Evolutionary conservation across 139 green algal genomes (phyloP).

Genomic region (Picochlorum sp.): DNA sequence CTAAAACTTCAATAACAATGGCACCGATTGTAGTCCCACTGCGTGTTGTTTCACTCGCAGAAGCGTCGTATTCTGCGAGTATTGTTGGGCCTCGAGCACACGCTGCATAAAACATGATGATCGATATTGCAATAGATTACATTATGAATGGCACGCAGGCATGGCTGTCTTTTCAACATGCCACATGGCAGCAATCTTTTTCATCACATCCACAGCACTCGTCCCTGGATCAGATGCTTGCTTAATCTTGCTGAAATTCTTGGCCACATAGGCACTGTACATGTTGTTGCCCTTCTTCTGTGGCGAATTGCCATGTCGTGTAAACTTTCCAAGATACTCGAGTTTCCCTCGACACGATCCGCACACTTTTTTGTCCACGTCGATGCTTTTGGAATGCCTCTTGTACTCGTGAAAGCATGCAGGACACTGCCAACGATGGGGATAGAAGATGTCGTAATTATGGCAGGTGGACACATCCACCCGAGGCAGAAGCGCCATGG

Average conservation of each 20-base stretch:
- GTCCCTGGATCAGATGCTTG: constrained; percentile 16
- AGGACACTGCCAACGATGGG: constrained; percentile 46
- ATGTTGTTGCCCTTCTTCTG: constrained; percentile 12
- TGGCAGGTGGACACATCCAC: constrained; percentile 55
- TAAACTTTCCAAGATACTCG: constrained; percentile 39
- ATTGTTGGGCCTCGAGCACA: too few relatives aligned
- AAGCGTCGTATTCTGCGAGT: too few relatives aligned
- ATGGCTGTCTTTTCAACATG: constrained; percentile 9
- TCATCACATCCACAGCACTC: constrained; percentile 32
- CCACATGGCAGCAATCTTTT: constrained; percentile 19
- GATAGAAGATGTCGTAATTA: constrained; percentile 35
- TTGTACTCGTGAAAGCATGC: constrained; percentile 37
- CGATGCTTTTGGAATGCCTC: constrained; percentile 52
- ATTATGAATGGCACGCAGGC: constrained; percentile 66
- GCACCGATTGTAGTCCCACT: too few relatives aligned
- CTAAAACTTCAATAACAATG: constrained; percentile 40
- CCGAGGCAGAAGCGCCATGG: constrained; percentile 23
- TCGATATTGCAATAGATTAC: background rate
- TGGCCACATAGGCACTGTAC: constrained; percentile 32
- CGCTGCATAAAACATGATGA: background rate
- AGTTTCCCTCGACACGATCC: constrained; percentile 34
- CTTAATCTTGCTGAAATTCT: constrained; percentile 8
- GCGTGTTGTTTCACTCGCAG: too few relatives aligned
- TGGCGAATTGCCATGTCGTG: constrained; percentile 31
- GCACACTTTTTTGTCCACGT: constrained; percentile 40